Evolutionary conservation across 192 early-diverging fungal genomes (phyloP).

Genomic region (Diversispora epigaea): DNA sequence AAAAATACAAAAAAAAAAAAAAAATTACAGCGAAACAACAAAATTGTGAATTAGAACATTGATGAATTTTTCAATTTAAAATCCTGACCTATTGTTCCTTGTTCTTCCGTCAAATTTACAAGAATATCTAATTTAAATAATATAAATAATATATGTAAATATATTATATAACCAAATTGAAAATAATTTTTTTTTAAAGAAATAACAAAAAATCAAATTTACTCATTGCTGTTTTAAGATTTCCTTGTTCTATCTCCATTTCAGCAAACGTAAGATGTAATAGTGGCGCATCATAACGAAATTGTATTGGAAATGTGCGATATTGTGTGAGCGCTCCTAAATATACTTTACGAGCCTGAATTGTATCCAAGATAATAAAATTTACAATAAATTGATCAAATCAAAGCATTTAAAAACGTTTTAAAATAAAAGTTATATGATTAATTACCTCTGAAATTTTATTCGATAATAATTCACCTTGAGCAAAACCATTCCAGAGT

Average conservation of each 20-base stretch:
- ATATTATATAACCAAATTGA: neutral
- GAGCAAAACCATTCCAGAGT: constrained; percentile 59
- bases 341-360: constrained; percentile 52
- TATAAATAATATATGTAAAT: neutral
- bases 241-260: constrained; percentile 52
- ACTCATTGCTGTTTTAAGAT: constrained; percentile 43
- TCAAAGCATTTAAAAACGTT: too few species aligned
- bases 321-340: constrained; percentile 44
- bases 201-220: constrained; percentile 36
- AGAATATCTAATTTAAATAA: constrained; percentile 13
- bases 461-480: constrained; percentile 47
- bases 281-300: constrained; percentile 39
- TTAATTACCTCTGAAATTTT: constrained; percentile 46
- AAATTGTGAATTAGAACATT: too few species aligned
- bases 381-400: neutral
- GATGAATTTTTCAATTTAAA: too few species aligned
- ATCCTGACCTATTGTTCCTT: too few species aligned
- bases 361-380: neutral
- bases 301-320: constrained; percentile 40
- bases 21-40: too few species aligned
- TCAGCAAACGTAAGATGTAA: constrained; percentile 51
- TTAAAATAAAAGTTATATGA: neutral
- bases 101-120: constrained; percentile 15
- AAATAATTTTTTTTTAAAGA: too few species aligned
- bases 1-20: too few species aligned